These are phyloP conservation scores for Magnusiomyces suaveolens DNA, from an alignment of 1,139 yeast genomes.

Conservation along the genomic window DNA sequence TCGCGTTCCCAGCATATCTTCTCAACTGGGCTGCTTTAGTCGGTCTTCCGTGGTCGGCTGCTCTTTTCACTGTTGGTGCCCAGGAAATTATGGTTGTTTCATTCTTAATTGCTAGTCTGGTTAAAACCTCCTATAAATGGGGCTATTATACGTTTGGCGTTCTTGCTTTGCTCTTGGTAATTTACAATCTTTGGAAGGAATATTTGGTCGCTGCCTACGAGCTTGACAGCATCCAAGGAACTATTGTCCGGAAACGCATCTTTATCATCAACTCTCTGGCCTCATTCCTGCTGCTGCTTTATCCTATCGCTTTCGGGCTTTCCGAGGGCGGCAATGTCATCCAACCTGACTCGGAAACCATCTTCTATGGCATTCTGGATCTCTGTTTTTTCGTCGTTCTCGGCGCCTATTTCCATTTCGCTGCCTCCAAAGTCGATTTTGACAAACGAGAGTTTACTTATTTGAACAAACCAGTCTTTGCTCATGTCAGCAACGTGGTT, in stretches of 20 bases:
- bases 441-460: neutral
- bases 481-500: neutral
- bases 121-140: conserved; percentile 57
- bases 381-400: conserved; percentile 31
- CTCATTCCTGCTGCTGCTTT: conserved; percentile 37
- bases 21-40: conserved; percentile 41
- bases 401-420: conserved; percentile 31
- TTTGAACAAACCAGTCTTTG: neutral
- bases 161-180: conserved; percentile 24
- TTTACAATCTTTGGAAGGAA: conserved; percentile 19
- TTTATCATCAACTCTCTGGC: conserved; percentile 17
- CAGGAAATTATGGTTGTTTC: conserved; percentile 45
- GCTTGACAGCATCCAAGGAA: conserved; percentile 11
- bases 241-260: neutral
- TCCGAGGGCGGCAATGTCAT: conserved; percentile 60
- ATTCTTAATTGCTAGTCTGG: conserved; percentile 46
- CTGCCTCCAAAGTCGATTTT: conserved; percentile 18
- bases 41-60: conserved; percentile 34
- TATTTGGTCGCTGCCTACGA: conserved; percentile 19
- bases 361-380: conserved; percentile 55
- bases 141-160: conserved; percentile 45
- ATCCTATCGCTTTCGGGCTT: conserved; percentile 54
- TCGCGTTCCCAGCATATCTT: conserved; percentile 49
- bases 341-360: conserved; percentile 56
- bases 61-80: conserved; percentile 36